Conservation (phyloP, 805 yeast species). For the Saccharomycopsis schoenii region DNA sequence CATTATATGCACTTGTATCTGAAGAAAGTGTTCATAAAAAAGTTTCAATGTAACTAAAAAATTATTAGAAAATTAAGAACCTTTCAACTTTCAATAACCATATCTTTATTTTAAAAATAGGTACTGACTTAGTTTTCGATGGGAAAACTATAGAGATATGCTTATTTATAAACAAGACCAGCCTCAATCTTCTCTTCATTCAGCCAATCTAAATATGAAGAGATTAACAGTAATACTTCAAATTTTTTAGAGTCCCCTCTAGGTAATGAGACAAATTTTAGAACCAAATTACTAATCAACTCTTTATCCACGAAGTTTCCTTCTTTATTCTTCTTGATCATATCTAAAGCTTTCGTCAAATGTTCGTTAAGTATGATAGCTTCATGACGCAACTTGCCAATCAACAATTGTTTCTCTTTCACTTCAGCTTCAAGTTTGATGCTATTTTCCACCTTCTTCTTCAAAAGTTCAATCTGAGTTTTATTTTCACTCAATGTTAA, state of each 20-base stretch:
- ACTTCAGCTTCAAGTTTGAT: conserved; percentile 41
- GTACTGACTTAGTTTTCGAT: too few species aligned
- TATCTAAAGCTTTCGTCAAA: conserved; percentile 79
- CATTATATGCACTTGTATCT: not conserved
- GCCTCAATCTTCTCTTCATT: conserved; percentile 68
- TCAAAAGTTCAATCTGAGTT: not conserved
- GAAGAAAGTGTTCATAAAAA: too few species aligned
- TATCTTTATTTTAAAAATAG: too few species aligned
- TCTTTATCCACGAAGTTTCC: conserved; percentile 80
- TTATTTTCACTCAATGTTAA: not conserved
- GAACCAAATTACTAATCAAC: conserved; percentile 72
- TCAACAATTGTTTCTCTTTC: conserved; percentile 62
- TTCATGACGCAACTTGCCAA: conserved; percentile 91
- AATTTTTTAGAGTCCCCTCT: conserved; percentile 91
- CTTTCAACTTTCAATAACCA: too few species aligned
- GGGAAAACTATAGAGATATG: too few species aligned
- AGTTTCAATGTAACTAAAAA: not conserved
- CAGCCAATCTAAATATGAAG: conserved; percentile 83
- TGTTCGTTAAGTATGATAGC: conserved; percentile 91
- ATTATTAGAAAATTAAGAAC: too few species aligned
- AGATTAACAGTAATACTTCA: conserved; percentile 78
- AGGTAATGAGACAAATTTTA: conserved; percentile 79
- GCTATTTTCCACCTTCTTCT: conserved; percentile 19
- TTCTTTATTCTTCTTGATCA: conserved; percentile 69
- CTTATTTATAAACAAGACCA: conserved; percentile 35